Percentiles rank a stretch among this genome's conserved stretches.
These are phyloP conservation scores for Leucocoprinus birnbaumii DNA, from an alignment of 768 basidiomycete species.

Conservation along the genomic window DNA sequence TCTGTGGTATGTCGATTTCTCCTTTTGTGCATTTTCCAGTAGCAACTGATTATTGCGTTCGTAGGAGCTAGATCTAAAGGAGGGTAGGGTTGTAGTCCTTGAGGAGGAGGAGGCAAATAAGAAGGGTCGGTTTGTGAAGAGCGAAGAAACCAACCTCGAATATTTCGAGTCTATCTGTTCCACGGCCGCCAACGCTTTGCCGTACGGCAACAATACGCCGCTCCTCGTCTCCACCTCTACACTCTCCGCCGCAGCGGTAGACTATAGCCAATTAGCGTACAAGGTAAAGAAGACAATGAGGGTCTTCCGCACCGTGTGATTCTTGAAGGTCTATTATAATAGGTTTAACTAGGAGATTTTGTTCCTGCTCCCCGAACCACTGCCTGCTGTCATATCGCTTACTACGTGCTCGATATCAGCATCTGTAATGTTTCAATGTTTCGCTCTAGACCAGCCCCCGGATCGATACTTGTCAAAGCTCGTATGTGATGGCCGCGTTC, in stretches of 20 bases:
- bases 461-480: no score
- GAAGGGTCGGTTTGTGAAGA: slow-evolving; percentile 62
- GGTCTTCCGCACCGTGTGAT: slow-evolving; percentile 74
- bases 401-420: no score
- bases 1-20: slow-evolving; percentile 66
- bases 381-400: no score
- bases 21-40: not conserved
- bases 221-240: slow-evolving; percentile 19
- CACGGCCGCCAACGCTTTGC: slow-evolving; percentile 50
- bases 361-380: no score
- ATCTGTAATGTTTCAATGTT: no score
- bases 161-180: slow-evolving; percentile 29
- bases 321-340: no score
- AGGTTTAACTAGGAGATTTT: no score
- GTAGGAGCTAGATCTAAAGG: slow-evolving; percentile 78
- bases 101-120: slow-evolving; percentile 58
- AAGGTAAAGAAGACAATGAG: slow-evolving; percentile 40
- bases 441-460: no score
- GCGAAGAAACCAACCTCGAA: slow-evolving; percentile 25
- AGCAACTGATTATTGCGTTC: not conserved
- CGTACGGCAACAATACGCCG: slow-evolving; percentile 24
- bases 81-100: slow-evolving; percentile 65
- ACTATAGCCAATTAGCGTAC: not conserved
- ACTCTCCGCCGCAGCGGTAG: slow-evolving; percentile 13
- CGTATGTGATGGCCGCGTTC: no score